Evolutionary conservation across 2,329 filamentous ascomycete species (phyloP).

Genomic region (Zasmidium cellare): DNA sequence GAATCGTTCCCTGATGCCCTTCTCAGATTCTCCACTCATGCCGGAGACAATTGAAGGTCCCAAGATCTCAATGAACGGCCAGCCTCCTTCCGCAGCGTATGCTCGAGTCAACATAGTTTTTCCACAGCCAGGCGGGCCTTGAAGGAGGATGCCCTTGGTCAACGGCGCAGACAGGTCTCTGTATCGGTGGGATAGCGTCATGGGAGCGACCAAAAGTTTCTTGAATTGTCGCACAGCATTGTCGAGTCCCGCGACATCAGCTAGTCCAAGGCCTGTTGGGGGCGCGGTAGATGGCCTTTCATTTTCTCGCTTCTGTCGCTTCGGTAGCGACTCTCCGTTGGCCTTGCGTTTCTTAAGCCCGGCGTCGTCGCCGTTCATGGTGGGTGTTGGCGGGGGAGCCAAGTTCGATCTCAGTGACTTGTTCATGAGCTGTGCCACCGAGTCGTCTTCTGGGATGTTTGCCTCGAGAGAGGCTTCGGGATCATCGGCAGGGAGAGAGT

Average conservation of each 20-base stretch:
- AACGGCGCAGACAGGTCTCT: constrained; percentile 65
- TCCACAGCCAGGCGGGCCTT: constrained; percentile 82
- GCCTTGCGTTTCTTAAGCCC: constrained; percentile 55
- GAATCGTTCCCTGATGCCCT: constrained; percentile 79
- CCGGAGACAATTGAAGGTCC: constrained; percentile 79
- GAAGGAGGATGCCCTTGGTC: constrained; percentile 72
- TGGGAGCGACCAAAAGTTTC: constrained; percentile 70
- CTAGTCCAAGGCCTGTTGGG: constrained; percentile 66
- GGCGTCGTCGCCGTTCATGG: constrained; percentile 29
- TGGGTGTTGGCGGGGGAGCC: constrained; percentile 10
- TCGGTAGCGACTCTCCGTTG: constrained; percentile 66
- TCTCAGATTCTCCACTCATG: constrained; percentile 87
- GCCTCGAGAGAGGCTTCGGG: constrained; percentile 53
- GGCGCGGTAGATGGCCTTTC: constrained; percentile 54
- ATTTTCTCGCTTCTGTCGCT: constrained; percentile 56
- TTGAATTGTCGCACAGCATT: constrained; percentile 68
- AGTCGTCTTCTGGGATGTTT: constrained; percentile 29
- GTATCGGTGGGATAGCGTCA: constrained; percentile 68
- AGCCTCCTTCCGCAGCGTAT: constrained; percentile 71
- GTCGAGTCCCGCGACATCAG: constrained; percentile 76
- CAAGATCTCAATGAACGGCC: constrained; percentile 79
- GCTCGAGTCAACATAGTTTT: constrained; percentile 84
- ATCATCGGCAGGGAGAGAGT: constrained; percentile 53
- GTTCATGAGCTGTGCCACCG: constrained; percentile 59
- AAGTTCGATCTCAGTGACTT: constrained; percentile 46